Conservation (phyloP, 2,329 filamentous ascomycete genomes). For the Fusarium sp. region DNA sequence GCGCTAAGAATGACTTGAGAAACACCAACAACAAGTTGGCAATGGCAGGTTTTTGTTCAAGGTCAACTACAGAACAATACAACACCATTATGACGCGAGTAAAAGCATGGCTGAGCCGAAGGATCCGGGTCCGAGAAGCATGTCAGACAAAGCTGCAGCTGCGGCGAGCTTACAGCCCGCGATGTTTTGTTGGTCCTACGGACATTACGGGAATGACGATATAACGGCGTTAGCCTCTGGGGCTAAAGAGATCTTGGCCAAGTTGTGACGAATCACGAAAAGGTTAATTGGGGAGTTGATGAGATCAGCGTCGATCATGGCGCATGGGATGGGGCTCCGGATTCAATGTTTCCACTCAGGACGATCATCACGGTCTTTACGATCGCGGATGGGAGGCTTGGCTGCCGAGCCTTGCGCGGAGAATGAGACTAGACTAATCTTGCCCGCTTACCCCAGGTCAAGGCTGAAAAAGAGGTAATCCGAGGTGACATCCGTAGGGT, state of each 20-base stretch:
- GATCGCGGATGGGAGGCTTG: not conserved
- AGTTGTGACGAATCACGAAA: not conserved
- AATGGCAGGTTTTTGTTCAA: not conserved
- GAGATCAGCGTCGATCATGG: not conserved
- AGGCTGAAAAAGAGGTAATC: not conserved
- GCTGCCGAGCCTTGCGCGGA: not conserved
- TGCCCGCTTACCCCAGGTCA: not conserved
- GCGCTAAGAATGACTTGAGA: not conserved
- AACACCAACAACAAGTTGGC: not conserved
- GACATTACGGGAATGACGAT: not conserved
- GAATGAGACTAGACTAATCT: not conserved
- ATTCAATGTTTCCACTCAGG: not conserved
- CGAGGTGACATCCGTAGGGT: not conserved
- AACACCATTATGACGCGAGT: not conserved
- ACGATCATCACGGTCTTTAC: not conserved
- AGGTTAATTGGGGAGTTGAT: not conserved
- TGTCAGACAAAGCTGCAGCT: constrained; percentile 1
- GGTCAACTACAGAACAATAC: not conserved
- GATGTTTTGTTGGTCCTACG: not conserved
- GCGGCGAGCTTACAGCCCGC: not conserved
- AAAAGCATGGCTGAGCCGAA: not conserved
- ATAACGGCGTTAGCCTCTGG: not conserved
- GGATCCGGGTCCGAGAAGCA: not conserved
- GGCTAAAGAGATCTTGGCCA: not conserved
- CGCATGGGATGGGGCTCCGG: not conserved